Evolutionary conservation across 495 filamentous ascomycete genomes (phyloP), one percentile per base, ranked within the genome.

Genomic region (Penicillium coffeae): DNA sequence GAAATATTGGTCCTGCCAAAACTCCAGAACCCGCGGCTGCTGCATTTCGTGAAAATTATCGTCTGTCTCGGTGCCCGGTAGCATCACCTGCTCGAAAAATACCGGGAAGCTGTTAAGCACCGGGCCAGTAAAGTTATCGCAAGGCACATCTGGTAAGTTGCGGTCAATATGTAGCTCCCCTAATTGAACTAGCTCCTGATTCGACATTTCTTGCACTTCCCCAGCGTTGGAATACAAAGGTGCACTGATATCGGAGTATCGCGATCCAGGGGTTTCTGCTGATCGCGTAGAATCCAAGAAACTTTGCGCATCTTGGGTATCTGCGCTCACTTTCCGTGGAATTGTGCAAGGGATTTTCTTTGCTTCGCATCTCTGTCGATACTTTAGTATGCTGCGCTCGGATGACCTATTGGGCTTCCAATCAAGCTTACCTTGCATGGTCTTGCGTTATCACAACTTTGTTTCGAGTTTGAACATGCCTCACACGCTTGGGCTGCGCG

Each of bases 71-170:
- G 51, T 12, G 18, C 21, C 42, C 3, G 57, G 52, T 6, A 58
- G 47, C 59, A 63, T 63, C 14, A 60, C 57, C 9, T 63, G 62
- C 27, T 65, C 59, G 21, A 65, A 65, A 12, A 65, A 65, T 4
- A 54, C 56, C 1, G 62, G 62, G 22, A 56, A 63, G 0, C 40
- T 46, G 18, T 52, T 51, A 4, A 55, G 39, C 9, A 18, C 27
- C 1, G 41, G 36, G 43, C 43, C 48, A 3, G 25, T 5, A 33
- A 41, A 3, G 18, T 21, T 7, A 51, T n/a, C n/a, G n/a, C n/a
- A n/a, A n/a, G n/a, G n/a, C n/a, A n/a, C n/a, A n/a, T n/a, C n/a
- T n/a, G n/a, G n/a, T n/a, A n/a, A n/a, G n/a, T n/a, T n/a, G n/a
- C n/a, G n/a, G n/a, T n/a, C n/a, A n/a, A n/a, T n/a, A n/a, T n/a